Conservation (phyloP, 441 rosid species). For the Eruca vesicaria region DNA sequence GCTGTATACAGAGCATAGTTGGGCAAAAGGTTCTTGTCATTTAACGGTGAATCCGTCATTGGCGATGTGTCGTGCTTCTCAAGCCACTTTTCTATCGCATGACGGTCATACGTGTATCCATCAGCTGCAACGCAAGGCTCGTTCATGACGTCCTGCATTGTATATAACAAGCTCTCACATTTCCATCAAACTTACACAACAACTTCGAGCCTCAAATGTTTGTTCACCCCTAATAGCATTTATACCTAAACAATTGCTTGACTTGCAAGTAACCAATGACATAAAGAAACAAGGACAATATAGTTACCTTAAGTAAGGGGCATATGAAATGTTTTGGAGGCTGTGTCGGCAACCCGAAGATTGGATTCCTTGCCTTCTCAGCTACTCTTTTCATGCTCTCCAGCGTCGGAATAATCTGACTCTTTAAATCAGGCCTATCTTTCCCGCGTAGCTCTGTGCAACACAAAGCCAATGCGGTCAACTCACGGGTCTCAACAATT, state of each 20-base stretch:
- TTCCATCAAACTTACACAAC: not conserved
- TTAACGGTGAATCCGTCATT: conserved; percentile 53
- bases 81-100: conserved; percentile 78
- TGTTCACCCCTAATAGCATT: too few relatives aligned
- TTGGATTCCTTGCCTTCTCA: conserved; percentile 36
- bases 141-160: conserved; percentile 72
- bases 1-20: conserved; percentile 75
- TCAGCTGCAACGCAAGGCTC: conserved; percentile 93
- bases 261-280: not conserved
- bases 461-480: conserved; percentile 62
- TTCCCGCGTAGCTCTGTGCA: conserved; percentile 79
- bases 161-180: not conserved
- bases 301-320: conserved; percentile 28
- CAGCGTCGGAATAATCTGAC: conserved; percentile 66
- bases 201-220: too few relatives aligned
- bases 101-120: conserved; percentile 81
- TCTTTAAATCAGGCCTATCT: conserved; percentile 80
- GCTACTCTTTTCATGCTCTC: conserved; percentile 66
- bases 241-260: not conserved
- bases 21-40: conserved; percentile 61
- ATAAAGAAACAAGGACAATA: not conserved
- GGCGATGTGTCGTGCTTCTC: conserved; percentile 70
- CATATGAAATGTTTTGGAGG: conserved; percentile 66
- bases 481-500: conserved; percentile 53
- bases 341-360: conserved; percentile 15